Evolutionary conservation across 2,329 filamentous ascomycete genomes (phyloP).

Genomic region (Xylariales sp.): DNA sequence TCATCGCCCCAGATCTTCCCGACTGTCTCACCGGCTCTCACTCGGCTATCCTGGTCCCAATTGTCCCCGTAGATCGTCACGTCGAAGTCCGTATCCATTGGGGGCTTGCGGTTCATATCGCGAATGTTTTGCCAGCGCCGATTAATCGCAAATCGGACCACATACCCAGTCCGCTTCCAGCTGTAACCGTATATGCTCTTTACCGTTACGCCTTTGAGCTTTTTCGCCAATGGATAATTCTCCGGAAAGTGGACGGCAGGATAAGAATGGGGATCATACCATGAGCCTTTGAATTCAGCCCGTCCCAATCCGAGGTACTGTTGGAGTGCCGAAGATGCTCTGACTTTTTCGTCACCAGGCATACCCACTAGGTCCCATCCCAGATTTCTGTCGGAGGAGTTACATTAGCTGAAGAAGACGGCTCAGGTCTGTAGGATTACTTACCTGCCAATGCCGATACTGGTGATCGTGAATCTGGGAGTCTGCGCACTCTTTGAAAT

Average conservation of each 20-base stretch:
- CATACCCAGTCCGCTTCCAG: conserved; percentile 49
- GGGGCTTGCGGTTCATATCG: conserved; percentile 36
- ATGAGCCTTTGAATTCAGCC: conserved; percentile 36
- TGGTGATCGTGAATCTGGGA: conserved; percentile 45
- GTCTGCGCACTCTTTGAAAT: conserved; percentile 26
- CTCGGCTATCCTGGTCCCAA: conserved; percentile 46
- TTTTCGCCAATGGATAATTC: conserved; percentile 29
- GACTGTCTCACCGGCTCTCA: conserved; percentile 31
- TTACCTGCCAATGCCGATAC: conserved; percentile 51
- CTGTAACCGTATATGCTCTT: conserved; percentile 51
- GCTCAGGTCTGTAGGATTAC: conserved; percentile 11
- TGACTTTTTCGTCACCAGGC: conserved; percentile 42
- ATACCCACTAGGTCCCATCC: conserved; percentile 55
- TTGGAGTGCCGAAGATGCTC: conserved; percentile 41
- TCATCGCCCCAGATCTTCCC: conserved; percentile 47
- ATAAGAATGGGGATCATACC: conserved; percentile 42
- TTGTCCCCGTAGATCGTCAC: conserved; percentile 48
- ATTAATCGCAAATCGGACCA: conserved; percentile 52
- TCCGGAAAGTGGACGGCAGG: conserved; percentile 44
- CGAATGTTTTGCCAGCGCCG: conserved; percentile 48
- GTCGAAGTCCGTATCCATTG: conserved; percentile 43
- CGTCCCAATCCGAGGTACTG: conserved; percentile 44
- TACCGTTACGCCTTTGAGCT: conserved; percentile 48
- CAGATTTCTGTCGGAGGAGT: conserved; percentile 43
- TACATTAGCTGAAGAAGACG: conserved; percentile 34